Evolutionary conservation across 306 rosid genomes (phyloP), one percentile per base, ranked within the genome.

Genomic region (Pyrus bretschneideri): DNA sequence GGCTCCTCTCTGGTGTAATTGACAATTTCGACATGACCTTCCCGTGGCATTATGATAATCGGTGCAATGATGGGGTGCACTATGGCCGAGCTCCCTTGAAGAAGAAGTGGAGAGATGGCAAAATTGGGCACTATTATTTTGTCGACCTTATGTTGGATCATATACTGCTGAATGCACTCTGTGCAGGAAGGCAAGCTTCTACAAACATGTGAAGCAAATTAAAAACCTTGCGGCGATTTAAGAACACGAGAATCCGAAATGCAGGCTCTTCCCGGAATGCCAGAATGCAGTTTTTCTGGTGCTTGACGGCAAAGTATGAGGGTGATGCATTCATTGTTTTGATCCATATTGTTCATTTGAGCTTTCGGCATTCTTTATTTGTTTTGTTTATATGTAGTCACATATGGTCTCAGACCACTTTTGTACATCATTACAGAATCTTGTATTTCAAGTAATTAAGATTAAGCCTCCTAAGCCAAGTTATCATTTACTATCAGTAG

Each of bases 21-120:
- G 98, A 93, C 67, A 73, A 91, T 86, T 93, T 93, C 25, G 98
- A 93, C 54, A 87, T 93, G 85, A 93, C 96, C 25, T 93, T 83
- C 81, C 97, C 98, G 0, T 93, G 97, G 98, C 98, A 93, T 82
- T 93, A 70, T 73, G 90, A 91, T 82, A 93, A 93, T 71, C 86
- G 96, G 52, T 89, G 93, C 74, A 91, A 84, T 1, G 98, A 93
- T 60, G 98, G 98, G 4, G 96, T 93, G 81, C 98, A 93, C 73
- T 93, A 93, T 35, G 97, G 98, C 52, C 86, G 97, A 9, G 89
- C 89, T 76, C 98, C 98, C 2, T 81, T 79, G 0, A 91, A 89
- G 80, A 79, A 83, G 82, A 88, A 78, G 86, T 93, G 98, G 98
- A 84, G 93, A 54, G 97, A 93, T 69, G 97, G 97, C 22, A 68